Evolutionary conservation across 2,329 filamentous ascomycete species (phyloP).

Genomic region (Pseudomassariella vexata): DNA sequence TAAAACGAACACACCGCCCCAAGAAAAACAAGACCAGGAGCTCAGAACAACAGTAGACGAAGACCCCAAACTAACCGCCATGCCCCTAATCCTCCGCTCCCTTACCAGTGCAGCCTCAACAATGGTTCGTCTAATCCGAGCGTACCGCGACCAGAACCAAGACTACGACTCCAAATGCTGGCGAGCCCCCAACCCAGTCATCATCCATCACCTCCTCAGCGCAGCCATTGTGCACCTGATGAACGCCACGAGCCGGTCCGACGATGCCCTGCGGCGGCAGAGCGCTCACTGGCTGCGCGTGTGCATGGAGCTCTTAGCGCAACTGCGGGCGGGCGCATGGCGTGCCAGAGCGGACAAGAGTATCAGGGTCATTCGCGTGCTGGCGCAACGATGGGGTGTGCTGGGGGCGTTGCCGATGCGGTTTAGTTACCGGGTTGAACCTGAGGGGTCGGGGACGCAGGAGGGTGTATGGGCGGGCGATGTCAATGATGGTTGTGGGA

Average conservation of each 20-base stretch:
- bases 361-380: constrained; percentile 4
- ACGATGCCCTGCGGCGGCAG: constrained; percentile 8
- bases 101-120: constrained; percentile 10
- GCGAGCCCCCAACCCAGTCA: constrained; percentile 9
- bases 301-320: constrained; percentile 9
- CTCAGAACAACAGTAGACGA: too few relatives aligned
- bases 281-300: constrained; percentile 11
- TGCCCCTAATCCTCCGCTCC: constrained; percentile 10
- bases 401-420: constrained; percentile 2
- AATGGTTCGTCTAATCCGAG: constrained; percentile 8
- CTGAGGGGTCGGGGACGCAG: too few relatives aligned
- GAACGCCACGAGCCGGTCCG: constrained; percentile 10
- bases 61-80: neutral
- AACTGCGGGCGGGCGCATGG: constrained; percentile 4
- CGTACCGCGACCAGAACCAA: constrained; percentile 8
- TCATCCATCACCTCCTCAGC: constrained; percentile 13
- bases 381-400: constrained; percentile 2
- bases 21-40: too few relatives aligned
- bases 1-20: too few relatives aligned
- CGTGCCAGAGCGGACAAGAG: constrained; percentile 1
- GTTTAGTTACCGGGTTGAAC: constrained; percentile 1
- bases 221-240: constrained; percentile 12
- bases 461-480: too few relatives aligned
- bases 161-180: too few relatives aligned
- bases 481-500: too few relatives aligned